A percentile compares a stretch with the other conserved stretches of the same genome.
Conservation (phyloP, 2,329 filamentous ascomycete genomes). For the Clonostachys rosea region DNA sequence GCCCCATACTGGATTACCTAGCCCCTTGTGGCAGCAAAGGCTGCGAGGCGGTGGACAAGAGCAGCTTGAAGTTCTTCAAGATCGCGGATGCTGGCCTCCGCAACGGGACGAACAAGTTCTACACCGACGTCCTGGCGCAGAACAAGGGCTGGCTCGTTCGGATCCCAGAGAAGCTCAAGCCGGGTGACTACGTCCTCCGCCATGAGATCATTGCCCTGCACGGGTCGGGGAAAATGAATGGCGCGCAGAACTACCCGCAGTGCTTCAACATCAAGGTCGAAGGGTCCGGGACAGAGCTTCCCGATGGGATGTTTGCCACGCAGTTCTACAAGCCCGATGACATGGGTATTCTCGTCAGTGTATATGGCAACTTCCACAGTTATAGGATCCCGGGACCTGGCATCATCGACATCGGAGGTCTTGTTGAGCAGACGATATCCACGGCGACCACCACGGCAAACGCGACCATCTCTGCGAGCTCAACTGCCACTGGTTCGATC, state of each 20-base stretch:
- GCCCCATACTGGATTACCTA: constrained; percentile 57
- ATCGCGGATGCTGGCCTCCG: constrained; percentile 28
- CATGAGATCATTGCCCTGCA: constrained; percentile 46
- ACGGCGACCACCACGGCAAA: too few species aligned
- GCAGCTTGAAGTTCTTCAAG: constrained; percentile 54
- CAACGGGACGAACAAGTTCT: constrained; percentile 39
- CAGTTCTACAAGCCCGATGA: constrained; percentile 13
- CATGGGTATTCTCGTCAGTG: constrained; percentile 16
- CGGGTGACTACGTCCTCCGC: constrained; percentile 37
- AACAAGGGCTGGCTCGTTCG: constrained; percentile 16
- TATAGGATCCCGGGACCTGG: constrained; percentile 10
- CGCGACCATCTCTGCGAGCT: too few species aligned
- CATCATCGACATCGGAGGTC: constrained; percentile 2
- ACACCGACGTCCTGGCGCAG: constrained; percentile 33
- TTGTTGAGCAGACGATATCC: too few species aligned
- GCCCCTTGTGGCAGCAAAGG: constrained; percentile 48
- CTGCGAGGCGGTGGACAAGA: constrained; percentile 47
- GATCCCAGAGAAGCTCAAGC: constrained; percentile 19
- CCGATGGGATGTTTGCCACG: constrained; percentile 16
- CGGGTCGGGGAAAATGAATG: constrained; percentile 27
- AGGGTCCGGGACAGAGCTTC: constrained; percentile 24
- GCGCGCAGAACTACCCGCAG: constrained; percentile 42
- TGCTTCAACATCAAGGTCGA: constrained; percentile 38
- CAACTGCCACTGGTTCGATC: too few species aligned
- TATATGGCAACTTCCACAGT: constrained; percentile 7